A percentile compares a stretch with the other conserved stretches of the same genome.
These are phyloP conservation scores for Diaporthe capsici DNA, from an alignment of 2,329 filamentous ascomycete species.

Conservation along the genomic window DNA sequence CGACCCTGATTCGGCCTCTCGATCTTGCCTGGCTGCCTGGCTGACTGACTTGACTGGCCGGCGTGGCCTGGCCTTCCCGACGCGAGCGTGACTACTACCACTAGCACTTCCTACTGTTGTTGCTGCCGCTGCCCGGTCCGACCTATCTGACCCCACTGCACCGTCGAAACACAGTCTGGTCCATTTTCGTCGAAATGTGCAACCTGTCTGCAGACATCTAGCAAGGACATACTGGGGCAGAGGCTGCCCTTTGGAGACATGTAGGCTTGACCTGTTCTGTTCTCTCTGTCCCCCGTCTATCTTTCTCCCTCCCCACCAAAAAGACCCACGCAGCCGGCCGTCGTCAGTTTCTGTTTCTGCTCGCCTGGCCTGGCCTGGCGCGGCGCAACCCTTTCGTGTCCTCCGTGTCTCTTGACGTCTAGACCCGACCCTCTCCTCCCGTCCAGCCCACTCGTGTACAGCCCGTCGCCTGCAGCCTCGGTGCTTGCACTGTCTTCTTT, in stretches of 20 bases:
- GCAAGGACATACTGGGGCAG: conserved; percentile 36
- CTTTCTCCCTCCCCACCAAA: conserved; percentile 15
- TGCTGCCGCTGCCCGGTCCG: background rate
- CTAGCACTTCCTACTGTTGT: background rate
- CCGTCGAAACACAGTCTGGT: conserved; percentile 17
- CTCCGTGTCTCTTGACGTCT: background rate
- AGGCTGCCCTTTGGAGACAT: conserved; percentile 39
- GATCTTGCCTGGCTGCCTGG: background rate
- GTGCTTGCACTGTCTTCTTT: background rate
- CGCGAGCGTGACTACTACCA: conserved; percentile 11
- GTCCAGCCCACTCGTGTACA: conserved; percentile 1
- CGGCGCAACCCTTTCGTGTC: conserved; percentile 27
- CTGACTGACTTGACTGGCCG: conserved; percentile 9
- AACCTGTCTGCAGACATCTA: conserved; percentile 38
- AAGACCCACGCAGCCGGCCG: conserved; percentile 28
- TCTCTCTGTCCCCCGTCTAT: conserved; percentile 1
- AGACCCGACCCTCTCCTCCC: background rate
- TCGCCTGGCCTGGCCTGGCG: conserved; percentile 22
- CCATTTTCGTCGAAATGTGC: conserved; percentile 33
- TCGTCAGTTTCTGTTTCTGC: conserved; percentile 31
- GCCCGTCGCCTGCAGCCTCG: conserved; percentile 9
- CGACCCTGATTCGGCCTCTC: background rate
- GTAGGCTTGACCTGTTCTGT: conserved; percentile 36
- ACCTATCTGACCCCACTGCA: conserved; percentile 31
- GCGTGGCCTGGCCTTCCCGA: background rate